Conservation (phyloP, 352 stramenopile species). For the Phytophthora tentaculata region DNA sequence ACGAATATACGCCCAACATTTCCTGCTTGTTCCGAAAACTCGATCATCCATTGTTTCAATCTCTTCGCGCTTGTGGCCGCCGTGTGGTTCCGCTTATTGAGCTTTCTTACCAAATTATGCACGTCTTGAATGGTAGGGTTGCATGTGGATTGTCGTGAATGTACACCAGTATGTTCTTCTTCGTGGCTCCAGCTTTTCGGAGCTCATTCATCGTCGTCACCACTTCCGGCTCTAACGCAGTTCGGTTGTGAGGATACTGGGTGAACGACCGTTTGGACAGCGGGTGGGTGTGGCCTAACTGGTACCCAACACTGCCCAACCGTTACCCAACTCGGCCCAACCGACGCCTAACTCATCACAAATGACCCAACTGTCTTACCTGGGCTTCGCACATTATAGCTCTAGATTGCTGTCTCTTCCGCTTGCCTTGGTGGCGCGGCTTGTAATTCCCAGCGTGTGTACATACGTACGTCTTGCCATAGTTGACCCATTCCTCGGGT, state of each 20-base stretch:
- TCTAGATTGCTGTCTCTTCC: constrained; percentile 15
- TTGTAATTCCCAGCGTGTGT: constrained; percentile 20
- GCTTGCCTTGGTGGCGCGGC: constrained; percentile 2
- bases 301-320: too few species aligned
- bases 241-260: too few species aligned
- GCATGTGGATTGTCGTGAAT: too few species aligned
- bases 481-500: constrained; percentile 10
- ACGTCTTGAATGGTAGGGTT: constrained; percentile 9
- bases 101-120: constrained; percentile 3
- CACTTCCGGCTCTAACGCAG: too few species aligned
- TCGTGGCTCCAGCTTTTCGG: too few species aligned
- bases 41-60: constrained; percentile 12
- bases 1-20: constrained; percentile 28
- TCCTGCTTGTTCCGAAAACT: constrained; percentile 17
- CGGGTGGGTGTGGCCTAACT: too few species aligned
- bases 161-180: too few species aligned
- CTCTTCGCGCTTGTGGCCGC: not conserved
- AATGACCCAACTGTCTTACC: not conserved
- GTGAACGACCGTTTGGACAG: too few species aligned
- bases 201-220: too few species aligned
- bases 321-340: not conserved
- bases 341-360: not conserved
- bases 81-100: constrained; percentile 3
- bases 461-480: constrained; percentile 21
- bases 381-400: constrained; percentile 3